Evolutionary conservation across 1,284 basidiomycete species (phyloP), one percentile per base, ranked within the genome.

Genomic region (Ustilago nuda): DNA sequence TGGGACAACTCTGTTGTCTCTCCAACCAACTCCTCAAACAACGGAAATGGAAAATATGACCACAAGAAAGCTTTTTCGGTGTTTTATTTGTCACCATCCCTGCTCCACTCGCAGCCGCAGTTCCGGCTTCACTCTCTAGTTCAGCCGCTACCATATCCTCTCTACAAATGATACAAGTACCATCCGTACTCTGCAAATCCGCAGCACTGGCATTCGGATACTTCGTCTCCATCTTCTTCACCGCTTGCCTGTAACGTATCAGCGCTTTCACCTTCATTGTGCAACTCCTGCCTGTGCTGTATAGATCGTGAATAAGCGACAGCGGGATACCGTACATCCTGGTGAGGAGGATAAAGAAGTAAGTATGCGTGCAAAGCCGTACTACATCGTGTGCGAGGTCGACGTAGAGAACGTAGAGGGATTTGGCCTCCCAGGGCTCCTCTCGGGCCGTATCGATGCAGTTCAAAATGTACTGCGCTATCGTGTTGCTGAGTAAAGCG

Each of bases 1-100:
- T 98, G 1, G 96, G 96, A 86, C 96, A 98, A 82, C 88, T 90
- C 78, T 90, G 90, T 86, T 99, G 97, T 54, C 97, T 90, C 86
- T 99, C 97, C 33, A 99, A 89, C 97, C 97, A 99, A 35, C 94
- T 95, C 52, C 94, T 90, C 56, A 99, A 89, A 86, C 97, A 99
- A 83, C 98, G 92, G 86, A 98, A 97, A 87, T 99, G 97, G 89
- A 99, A 99, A 53, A 98, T 92, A 86, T 99, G 97, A 0, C 95
- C 95, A 87, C 97, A 99, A 6, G 92, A 92, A 13, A 99, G 89
- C 85, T 94, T 96, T 88, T 98, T 99, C 4, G 96, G 96, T 8
- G 94, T 96, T 66, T 93, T 93, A 82, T 98, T 98, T 1, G 62
- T 72, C 61, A 52, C 65, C 11, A 35, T 51, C 23, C 30, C 41